Evolutionary conservation across 148 eudicot species (phyloP).

Genomic region (Nepenthes mirabilis): DNA sequence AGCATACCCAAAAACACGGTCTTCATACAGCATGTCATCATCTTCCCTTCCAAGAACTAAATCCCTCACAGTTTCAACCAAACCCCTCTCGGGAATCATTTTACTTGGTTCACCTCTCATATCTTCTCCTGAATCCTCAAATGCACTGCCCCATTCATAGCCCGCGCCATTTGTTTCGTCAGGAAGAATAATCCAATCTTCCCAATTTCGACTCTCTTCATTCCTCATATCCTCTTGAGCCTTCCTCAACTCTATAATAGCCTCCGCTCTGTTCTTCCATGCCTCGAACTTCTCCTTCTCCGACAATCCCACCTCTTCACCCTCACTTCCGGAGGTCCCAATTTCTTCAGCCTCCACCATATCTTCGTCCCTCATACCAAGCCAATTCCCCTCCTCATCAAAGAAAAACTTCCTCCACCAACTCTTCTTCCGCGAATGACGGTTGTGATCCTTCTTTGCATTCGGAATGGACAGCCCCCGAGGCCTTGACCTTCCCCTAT

Average conservation of each 20-base stretch:
- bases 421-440: conserved; percentile 33
- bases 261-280: conserved; percentile 97
- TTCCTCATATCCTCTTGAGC: conserved; percentile 71
- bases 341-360: conserved; percentile 34
- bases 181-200: conserved; percentile 69
- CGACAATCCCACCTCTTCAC: conserved; percentile 22
- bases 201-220: conserved; percentile 85
- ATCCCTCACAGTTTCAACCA: conserved; percentile 55
- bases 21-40: conserved; percentile 78
- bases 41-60: conserved; percentile 57
- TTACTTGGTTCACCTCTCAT: conserved; percentile 38
- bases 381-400: conserved; percentile 80
- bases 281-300: conserved; percentile 78
- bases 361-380: conserved; percentile 70
- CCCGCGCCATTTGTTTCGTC: conserved; percentile 18
- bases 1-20: conserved; percentile 81
- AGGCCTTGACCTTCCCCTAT: conserved; percentile 21
- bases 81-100: conserved; percentile 53
- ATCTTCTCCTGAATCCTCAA: conserved; percentile 25
- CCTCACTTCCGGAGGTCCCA: conserved; percentile 3
- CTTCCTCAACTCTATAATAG: conserved; percentile 78
- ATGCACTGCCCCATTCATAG: conserved; percentile 24
- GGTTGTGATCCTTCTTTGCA: conserved; percentile 21
- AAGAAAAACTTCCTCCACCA: conserved; percentile 89
- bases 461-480: conserved; percentile 28